A percentile compares a stretch with the other conserved stretches of the same genome.
These are phyloP conservation scores for Phoma sp. DNA, from an alignment of 2,329 filamentous ascomycete genomes.

Conservation along the genomic window DNA sequence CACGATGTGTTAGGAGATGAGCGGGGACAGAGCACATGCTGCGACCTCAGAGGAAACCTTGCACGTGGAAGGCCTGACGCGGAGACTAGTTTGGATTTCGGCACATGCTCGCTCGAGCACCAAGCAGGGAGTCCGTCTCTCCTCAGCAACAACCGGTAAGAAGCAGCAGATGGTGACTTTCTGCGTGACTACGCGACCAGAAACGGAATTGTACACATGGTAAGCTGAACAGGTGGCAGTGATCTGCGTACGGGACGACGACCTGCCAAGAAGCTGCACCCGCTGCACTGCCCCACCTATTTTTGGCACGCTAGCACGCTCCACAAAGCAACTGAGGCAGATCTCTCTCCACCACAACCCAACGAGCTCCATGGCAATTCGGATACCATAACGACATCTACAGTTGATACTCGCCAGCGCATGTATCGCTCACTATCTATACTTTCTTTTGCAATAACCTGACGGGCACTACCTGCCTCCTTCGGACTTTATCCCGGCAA, in stretches of 20 bases:
- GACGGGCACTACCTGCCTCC: not conserved
- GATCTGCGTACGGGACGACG: conserved; percentile 23
- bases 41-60: conserved; percentile 27
- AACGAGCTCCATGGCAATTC: not conserved
- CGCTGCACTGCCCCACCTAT: conserved; percentile 40
- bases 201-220: conserved; percentile 6
- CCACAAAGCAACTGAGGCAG: conserved; percentile 23
- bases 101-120: conserved; percentile 20
- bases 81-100: conserved; percentile 12
- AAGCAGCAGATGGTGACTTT: not conserved
- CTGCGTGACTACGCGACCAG: conserved; percentile 3
- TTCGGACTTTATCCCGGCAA: not conserved
- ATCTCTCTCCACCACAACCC: conserved; percentile 9
- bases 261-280: conserved; percentile 20
- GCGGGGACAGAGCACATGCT: conserved; percentile 28
- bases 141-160: conserved; percentile 17
- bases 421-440: not conserved
- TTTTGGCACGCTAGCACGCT: conserved; percentile 32
- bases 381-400: conserved; percentile 6
- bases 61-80: conserved; percentile 28
- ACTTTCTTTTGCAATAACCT: not conserved
- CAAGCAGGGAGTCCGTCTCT: conserved; percentile 21
- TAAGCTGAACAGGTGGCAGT: conserved; percentile 26
- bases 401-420: not conserved
- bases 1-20: conserved; percentile 30